Percentiles rank a stretch among this genome's conserved stretches.
Evolutionary conservation across 495 filamentous ascomycete genomes (phyloP).

Genomic region (Tuber magnatum): DNA sequence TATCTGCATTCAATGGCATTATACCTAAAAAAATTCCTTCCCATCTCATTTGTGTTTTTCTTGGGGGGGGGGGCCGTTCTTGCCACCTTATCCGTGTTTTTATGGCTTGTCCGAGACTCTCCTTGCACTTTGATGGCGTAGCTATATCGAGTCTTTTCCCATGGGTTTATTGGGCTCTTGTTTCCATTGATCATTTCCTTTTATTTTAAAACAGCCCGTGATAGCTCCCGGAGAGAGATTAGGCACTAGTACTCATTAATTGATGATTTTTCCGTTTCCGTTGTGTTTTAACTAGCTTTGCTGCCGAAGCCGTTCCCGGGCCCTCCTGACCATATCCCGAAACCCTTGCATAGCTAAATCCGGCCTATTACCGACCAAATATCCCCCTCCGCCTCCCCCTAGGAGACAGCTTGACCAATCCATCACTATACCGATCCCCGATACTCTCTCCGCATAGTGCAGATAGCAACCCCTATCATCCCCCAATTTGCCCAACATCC

Average conservation of each 20-base stretch:
- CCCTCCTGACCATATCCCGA: constrained; percentile 3
- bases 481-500: constrained; percentile 10
- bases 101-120: not conserved
- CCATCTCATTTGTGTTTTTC: not conserved
- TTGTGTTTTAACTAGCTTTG: not conserved
- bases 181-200: not conserved
- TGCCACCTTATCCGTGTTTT: not conserved
- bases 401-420: constrained; percentile 10
- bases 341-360: constrained; percentile 22
- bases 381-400: constrained; percentile 6
- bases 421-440: constrained; percentile 12
- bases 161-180: not conserved
- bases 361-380: constrained; percentile 23
- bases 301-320: not conserved
- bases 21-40: not conserved
- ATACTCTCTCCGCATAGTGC: constrained; percentile 18
- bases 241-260: not conserved
- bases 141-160: not conserved
- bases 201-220: not conserved
- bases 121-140: not conserved
- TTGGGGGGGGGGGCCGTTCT: not conserved
- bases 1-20: not conserved
- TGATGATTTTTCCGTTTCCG: not conserved
- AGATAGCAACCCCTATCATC: constrained; percentile 23
- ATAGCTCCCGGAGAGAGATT: not conserved